phyloP scores from a whole-genome alignment of 768 basidiomycete genomes.

The Mrakia hoshinonis region DNA sequence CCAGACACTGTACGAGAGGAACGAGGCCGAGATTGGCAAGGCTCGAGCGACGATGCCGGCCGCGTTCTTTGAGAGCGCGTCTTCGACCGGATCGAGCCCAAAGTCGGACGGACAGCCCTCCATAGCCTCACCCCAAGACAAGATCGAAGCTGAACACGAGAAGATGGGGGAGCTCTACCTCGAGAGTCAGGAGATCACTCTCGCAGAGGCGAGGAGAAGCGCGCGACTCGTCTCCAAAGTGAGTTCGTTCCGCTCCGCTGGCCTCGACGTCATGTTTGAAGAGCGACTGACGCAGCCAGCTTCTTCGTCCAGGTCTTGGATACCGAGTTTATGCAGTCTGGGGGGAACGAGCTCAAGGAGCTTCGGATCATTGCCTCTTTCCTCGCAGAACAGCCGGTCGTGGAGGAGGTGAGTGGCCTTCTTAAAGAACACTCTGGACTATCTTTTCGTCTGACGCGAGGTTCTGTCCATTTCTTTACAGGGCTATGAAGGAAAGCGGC shows the following conservation, averaged over 20 bases:
- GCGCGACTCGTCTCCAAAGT: neutral
- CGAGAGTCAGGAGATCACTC: neutral
- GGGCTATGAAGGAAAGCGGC: neutral
- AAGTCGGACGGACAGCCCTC: too few relatives aligned
- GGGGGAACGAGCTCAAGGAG: neutral
- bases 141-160: neutral
- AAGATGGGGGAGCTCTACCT: neutral
- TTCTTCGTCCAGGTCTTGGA: neutral
- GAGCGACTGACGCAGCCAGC: neutral
- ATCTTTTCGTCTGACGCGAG: too few relatives aligned
- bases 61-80: neutral
- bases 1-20: too few relatives aligned
- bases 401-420: neutral
- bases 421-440: too few relatives aligned
- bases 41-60: too few relatives aligned
- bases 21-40: too few relatives aligned
- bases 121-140: too few relatives aligned
- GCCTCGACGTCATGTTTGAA: neutral
- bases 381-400: neutral
- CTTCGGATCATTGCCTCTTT: neutral
- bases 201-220: neutral
- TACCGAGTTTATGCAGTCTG: constrained; percentile 2
- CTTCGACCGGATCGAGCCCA: neutral
- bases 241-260: neutral
- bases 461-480: too few relatives aligned